Evolutionary conservation across 169 alveolate species (phyloP).

Genomic region (Babesia microti): DNA sequence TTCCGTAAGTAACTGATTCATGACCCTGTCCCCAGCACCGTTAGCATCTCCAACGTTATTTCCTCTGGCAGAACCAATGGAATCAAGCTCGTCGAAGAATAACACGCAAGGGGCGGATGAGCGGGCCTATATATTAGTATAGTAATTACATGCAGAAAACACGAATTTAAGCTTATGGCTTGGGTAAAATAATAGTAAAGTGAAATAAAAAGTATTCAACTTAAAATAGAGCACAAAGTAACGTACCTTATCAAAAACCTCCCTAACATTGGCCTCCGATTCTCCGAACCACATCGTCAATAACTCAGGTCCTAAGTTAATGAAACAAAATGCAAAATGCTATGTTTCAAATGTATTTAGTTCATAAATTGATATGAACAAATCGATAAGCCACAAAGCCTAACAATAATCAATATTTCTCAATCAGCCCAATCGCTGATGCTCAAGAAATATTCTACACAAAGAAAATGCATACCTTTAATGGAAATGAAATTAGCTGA

Average conservation of each 20-base stretch:
- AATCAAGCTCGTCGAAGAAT: conserved; percentile 98
- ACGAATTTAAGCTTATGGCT: too few species aligned
- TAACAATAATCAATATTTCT: neutral
- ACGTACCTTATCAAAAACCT: conserved; percentile 93
- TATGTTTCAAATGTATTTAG: neutral
- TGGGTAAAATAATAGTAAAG: too few species aligned
- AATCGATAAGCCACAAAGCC: too few species aligned
- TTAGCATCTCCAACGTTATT: conserved; percentile 88
- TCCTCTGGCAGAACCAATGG: conserved; percentile 96
- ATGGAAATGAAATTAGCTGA: conserved; percentile 97
- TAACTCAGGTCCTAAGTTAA: conserved; percentile 85
- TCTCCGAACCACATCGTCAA: conserved; percentile 99
- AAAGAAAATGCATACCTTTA: conserved; percentile 59
- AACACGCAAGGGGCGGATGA: conserved; percentile 99
- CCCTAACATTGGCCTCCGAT: conserved; percentile 98
- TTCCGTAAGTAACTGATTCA: conserved; percentile 98
- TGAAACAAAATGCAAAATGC: neutral
- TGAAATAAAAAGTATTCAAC: neutral
- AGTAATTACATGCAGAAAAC: neutral
- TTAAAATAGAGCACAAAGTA: neutral
- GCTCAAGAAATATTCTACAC: neutral
- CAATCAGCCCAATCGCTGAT: neutral
- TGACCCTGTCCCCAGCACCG: conserved; percentile 98
- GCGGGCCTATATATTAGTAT: conserved; percentile 68
- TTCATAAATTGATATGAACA: neutral